A percentile compares a stretch with the other conserved stretches of the same genome.
Evolutionary conservation across 2,329 filamentous ascomycete genomes (phyloP).

Genomic region (Coniochaeta sp.): DNA sequence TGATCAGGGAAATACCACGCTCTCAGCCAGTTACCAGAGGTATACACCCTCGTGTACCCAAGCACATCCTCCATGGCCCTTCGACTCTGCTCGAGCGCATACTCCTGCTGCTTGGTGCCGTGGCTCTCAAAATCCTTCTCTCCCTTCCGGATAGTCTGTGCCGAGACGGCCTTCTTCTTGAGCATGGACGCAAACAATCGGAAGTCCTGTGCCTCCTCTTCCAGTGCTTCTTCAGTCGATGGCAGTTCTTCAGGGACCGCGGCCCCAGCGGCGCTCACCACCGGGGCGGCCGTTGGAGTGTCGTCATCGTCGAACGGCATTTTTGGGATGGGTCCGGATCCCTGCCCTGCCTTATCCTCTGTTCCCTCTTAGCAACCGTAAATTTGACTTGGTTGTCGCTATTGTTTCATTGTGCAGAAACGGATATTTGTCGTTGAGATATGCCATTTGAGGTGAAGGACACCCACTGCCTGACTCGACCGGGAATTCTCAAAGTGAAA

Average conservation of each 20-base stretch:
- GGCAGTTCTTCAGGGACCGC: constrained; percentile 22
- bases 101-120: constrained; percentile 73
- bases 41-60: constrained; percentile 67
- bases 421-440: background rate
- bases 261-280: constrained; percentile 11
- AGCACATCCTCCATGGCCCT: constrained; percentile 86
- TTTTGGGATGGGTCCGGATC: background rate
- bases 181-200: constrained; percentile 57
- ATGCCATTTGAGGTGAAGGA: background rate
- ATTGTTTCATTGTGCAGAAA: background rate
- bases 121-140: constrained; percentile 98
- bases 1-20: constrained; percentile 68
- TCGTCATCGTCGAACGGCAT: constrained; percentile 22
- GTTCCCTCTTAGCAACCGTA: background rate
- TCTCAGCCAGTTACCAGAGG: constrained; percentile 55
- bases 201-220: constrained; percentile 83
- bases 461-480: background rate
- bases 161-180: constrained; percentile 40
- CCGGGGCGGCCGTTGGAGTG: constrained; percentile 9
- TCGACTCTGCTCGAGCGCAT: constrained; percentile 71
- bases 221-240: constrained; percentile 51
- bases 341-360: background rate
- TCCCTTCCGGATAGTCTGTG: constrained; percentile 74
- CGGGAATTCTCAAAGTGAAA: background rate
- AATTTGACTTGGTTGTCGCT: background rate